Percentiles rank a stretch among this genome's conserved stretches.
These are phyloP conservation scores for Candida stauntonica DNA, from an alignment of 805 yeast species.

Conservation along the genomic window DNA sequence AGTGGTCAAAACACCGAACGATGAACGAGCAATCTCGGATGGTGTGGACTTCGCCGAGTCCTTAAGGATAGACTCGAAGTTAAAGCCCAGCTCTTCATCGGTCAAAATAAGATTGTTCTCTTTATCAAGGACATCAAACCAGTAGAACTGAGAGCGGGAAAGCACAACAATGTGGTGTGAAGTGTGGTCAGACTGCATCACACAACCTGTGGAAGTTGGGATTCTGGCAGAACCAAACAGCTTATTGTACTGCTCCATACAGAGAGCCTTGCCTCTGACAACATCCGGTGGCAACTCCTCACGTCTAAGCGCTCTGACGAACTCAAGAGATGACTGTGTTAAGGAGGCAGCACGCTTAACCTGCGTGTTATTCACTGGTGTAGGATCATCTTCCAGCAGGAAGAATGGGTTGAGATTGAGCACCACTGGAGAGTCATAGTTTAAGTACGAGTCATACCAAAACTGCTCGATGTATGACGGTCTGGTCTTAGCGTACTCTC, in stretches of 20 bases:
- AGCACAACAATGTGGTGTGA: constrained; percentile 80
- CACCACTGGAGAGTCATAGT: constrained; percentile 88
- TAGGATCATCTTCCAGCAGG: constrained; percentile 87
- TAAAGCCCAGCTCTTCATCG: constrained; percentile 70
- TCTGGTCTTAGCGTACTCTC: constrained; percentile 55
- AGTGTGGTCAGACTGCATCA: constrained; percentile 72
- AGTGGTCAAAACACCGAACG: constrained; percentile 87
- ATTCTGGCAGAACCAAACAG: constrained; percentile 85
- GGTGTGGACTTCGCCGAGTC: constrained; percentile 54
- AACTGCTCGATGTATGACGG: constrained; percentile 88
- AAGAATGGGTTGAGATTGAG: constrained; percentile 87
- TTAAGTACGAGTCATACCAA: constrained; percentile 88
- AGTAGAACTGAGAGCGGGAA: constrained; percentile 84
- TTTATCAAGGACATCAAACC: constrained; percentile 88
- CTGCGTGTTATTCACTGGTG: constrained; percentile 46
- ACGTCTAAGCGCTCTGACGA: constrained; percentile 72
- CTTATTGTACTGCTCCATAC: constrained; percentile 89
- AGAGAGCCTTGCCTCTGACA: constrained; percentile 61
- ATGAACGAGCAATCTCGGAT: constrained; percentile 70
- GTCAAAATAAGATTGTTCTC: constrained; percentile 66
- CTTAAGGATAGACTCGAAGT: constrained; percentile 67
- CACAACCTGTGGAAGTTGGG: constrained; percentile 78
- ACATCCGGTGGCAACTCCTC: constrained; percentile 70
- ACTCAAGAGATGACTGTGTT: constrained; percentile 71
- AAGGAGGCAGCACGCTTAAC: constrained; percentile 78